phyloP scores from a whole-genome alignment of 2,329 filamentous ascomycete species.

The Aureobasidium melanogenum region DNA sequence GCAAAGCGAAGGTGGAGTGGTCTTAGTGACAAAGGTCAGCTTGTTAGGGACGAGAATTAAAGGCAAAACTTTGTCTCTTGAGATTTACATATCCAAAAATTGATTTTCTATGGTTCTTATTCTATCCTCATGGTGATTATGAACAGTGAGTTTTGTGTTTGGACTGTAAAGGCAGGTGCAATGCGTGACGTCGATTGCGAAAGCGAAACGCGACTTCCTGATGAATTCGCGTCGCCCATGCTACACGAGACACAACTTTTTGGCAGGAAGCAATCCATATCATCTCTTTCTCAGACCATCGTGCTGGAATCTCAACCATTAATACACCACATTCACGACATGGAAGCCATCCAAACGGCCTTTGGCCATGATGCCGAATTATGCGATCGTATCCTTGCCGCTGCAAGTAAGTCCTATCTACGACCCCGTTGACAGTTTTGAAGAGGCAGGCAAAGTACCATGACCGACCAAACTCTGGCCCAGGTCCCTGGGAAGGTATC shows the following conservation, averaged over 20 bases:
- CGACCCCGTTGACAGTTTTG: not conserved
- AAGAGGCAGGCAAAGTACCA: not conserved
- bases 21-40: not conserved
- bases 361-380: slow-evolving; percentile 13
- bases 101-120: not conserved
- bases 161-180: not conserved
- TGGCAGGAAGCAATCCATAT: not conserved
- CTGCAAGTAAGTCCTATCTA: slow-evolving; percentile 11
- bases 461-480: not conserved
- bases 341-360: slow-evolving; percentile 9
- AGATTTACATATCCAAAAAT: not conserved
- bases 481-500: not conserved
- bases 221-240: not conserved
- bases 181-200: not conserved
- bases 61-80: not conserved
- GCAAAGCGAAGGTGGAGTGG: not conserved
- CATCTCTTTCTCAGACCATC: not conserved
- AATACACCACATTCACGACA: not conserved
- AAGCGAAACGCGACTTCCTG: slow-evolving; percentile 5
- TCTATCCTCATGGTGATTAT: not conserved
- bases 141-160: not conserved
- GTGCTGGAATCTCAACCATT: not conserved
- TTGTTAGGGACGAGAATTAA: not conserved
- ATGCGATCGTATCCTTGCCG: slow-evolving; percentile 15
- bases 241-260: not conserved